Conservation (phyloP, 352 stramenopile genomes). For the Phytophthora vignae region DNA sequence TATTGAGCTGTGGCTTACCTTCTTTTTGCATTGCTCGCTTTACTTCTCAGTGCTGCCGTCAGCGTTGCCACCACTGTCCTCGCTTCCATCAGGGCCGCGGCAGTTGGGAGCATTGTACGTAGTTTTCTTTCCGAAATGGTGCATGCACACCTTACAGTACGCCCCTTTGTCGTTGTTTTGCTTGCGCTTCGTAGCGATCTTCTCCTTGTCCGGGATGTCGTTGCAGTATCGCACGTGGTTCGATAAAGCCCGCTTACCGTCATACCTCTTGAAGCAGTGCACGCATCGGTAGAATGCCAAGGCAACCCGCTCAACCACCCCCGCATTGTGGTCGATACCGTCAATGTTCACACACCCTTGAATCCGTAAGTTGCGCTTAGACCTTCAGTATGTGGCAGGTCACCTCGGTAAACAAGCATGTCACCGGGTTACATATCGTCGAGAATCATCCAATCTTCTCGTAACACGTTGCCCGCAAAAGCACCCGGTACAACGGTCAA, state of each 20-base stretch:
- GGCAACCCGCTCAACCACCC: background rate
- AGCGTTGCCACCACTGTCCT: no score
- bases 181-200: constrained; percentile 6
- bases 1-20: background rate
- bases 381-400: no score
- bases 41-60: no score
- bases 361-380: no score
- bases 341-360: background rate
- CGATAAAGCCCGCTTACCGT: background rate
- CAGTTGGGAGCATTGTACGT: constrained; percentile 2
- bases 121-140: constrained; percentile 10
- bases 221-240: constrained; percentile 7
- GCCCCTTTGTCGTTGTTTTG: constrained; percentile 16
- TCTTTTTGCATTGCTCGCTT: no score
- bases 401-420: no score
- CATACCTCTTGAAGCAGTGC: constrained; percentile 5
- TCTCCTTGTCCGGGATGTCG: constrained; percentile 5
- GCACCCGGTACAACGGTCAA: no score
- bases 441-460: no score
- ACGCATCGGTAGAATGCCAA: constrained; percentile 1
- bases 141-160: constrained; percentile 1
- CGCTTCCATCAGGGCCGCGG: background rate
- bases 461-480: no score
- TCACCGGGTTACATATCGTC: no score
- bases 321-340: background rate